These are phyloP conservation scores for Colletotrichum lini DNA, from an alignment of 2,329 filamentous ascomycete genomes.

Conservation along the genomic window DNA sequence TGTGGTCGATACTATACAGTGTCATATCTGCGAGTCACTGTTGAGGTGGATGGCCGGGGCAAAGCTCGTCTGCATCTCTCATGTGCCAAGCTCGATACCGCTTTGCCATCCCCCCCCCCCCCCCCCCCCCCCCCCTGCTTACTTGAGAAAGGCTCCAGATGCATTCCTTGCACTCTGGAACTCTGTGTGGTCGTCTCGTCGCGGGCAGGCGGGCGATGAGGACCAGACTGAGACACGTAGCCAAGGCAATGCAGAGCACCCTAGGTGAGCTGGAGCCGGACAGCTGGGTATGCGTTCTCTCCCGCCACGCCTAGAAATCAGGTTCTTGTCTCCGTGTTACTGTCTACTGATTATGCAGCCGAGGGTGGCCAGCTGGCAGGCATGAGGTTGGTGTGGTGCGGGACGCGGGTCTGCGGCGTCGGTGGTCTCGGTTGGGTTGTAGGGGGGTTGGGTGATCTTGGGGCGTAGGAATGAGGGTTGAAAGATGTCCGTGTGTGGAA, in stretches of 20 bases:
- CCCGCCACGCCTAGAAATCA: slow-evolving; percentile 17
- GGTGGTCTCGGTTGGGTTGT: background rate
- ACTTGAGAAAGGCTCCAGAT: background rate
- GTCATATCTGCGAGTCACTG: background rate
- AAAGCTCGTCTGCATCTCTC: slow-evolving; percentile 1
- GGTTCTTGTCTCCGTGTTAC: background rate
- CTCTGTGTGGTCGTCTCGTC: too few species aligned
- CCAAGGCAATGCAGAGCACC: background rate
- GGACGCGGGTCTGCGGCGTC: slow-evolving; percentile 12
- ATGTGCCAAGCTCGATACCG: slow-evolving; percentile 5
- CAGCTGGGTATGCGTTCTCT: slow-evolving; percentile 13
- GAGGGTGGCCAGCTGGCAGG: background rate
- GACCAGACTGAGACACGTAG: background rate
- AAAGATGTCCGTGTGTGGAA: too few species aligned
- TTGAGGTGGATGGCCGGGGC: background rate
- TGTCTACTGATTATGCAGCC: slow-evolving; percentile 1
- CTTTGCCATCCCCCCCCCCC: background rate
- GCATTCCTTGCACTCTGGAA: background rate
- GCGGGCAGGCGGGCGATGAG: too few species aligned
- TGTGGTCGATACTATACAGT: background rate
- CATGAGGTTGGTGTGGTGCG: background rate
- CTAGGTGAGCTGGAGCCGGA: slow-evolving; percentile 4
- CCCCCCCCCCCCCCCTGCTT: background rate
- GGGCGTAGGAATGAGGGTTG: too few species aligned
- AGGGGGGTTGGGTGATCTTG: too few species aligned